Percentiles rank a stretch among this genome's conserved stretches.
Conservation (phyloP, 169 alveolate genomes). For the Eimeria sp. region DNA sequence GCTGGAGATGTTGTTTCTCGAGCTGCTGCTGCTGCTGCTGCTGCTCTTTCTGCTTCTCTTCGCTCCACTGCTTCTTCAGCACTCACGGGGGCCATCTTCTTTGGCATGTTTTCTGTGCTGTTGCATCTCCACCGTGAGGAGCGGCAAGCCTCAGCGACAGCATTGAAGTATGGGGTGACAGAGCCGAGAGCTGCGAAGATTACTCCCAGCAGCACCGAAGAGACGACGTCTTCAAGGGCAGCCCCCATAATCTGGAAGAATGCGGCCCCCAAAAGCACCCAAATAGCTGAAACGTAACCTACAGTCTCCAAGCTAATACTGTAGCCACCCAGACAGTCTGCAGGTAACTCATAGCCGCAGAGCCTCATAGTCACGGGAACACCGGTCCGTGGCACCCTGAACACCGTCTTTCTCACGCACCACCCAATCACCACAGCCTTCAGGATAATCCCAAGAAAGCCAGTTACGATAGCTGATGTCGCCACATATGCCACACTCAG, state of each 20-base stretch:
- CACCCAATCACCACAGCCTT: background rate
- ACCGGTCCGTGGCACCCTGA: background rate
- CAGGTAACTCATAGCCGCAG: background rate
- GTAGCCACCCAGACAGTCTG: slow-evolving; percentile 39
- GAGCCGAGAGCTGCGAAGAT: slow-evolving; percentile 24
- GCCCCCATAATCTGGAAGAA: background rate
- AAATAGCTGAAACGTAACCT: background rate
- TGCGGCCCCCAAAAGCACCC: background rate
- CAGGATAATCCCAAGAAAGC: background rate
- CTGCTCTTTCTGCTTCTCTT: background rate
- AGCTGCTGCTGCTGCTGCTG: background rate
- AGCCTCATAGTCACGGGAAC: background rate
- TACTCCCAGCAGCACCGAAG: slow-evolving; percentile 18
- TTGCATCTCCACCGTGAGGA: slow-evolving; percentile 14
- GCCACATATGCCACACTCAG: background rate
- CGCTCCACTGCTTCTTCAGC: background rate
- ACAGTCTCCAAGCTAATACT: background rate
- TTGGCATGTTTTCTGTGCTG: background rate
- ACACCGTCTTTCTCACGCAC: background rate
- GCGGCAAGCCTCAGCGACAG: slow-evolving; percentile 57
- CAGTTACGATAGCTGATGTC: background rate
- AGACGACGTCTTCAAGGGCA: background rate
- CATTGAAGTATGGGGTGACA: slow-evolving; percentile 1
- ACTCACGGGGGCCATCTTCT: background rate
- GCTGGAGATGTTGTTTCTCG: background rate